A percentile compares a stretch with the other conserved stretches of the same genome.
Evolutionary conservation across 331 rosid genomes (phyloP).

Genomic region (Malus hybrid): DNA sequence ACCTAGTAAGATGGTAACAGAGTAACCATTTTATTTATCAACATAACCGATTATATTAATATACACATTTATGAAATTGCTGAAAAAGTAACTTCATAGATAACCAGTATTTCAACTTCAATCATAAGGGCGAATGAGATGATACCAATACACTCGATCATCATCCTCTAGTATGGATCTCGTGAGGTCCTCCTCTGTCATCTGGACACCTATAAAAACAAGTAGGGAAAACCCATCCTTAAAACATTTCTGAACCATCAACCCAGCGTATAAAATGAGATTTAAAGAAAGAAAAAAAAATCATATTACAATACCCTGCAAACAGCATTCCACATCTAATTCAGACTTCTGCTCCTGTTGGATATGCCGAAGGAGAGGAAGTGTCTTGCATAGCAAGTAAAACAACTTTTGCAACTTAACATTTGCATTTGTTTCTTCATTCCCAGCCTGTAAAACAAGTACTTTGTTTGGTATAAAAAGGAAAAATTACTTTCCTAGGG

Average conservation of each 20-base stretch:
- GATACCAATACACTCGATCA: conserved; percentile 65
- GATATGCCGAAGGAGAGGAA: conserved; percentile 52
- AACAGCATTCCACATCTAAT: conserved; percentile 34
- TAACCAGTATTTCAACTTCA: conserved; percentile 15
- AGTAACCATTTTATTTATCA: neutral
- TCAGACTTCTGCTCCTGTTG: conserved; percentile 49
- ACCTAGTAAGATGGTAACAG: neutral
- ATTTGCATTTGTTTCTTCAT: conserved; percentile 33
- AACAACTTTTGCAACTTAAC: conserved; percentile 39
- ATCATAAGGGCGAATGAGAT: conserved; percentile 19
- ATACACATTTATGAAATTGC: too few species aligned
- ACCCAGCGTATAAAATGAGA: conserved; percentile 7
- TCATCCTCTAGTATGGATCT: conserved; percentile 40
- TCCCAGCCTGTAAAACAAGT: conserved; percentile 25
- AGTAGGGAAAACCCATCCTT: conserved; percentile 1
- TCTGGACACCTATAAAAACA: conserved; percentile 30
- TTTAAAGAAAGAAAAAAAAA: neutral
- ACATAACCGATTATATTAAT: neutral
- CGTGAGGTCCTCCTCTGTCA: conserved; percentile 40
- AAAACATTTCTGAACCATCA: conserved; percentile 11
- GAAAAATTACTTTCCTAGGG: neutral
- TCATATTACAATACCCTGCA: conserved; percentile 33
- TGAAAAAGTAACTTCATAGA: conserved; percentile 4
- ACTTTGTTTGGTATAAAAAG: conserved; percentile 7
- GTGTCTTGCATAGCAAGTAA: conserved; percentile 41